phyloP scores from a whole-genome alignment of 2,329 filamentous ascomycete species.

The Orbilia blumenaviensis region DNA sequence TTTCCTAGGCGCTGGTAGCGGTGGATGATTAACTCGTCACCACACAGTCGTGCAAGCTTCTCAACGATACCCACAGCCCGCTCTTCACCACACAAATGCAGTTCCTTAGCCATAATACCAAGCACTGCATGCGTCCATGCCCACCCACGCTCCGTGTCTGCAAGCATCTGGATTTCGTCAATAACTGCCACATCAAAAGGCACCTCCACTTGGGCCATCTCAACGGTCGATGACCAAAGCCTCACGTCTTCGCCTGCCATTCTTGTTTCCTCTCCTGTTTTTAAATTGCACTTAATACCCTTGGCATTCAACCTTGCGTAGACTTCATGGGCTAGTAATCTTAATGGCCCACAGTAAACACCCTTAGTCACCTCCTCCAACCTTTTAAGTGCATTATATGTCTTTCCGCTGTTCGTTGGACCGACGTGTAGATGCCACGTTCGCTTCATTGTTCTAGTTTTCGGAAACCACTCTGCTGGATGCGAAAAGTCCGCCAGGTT shows the following conservation, averaged over 20 bases:
- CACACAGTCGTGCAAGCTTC: conserved; percentile 78
- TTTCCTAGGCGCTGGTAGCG: conserved; percentile 84
- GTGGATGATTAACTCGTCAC: conserved; percentile 83
- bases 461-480: conserved; percentile 90
- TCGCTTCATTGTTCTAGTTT: conserved; percentile 79
- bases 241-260: conserved; percentile 69
- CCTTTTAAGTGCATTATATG: conserved; percentile 87
- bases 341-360: conserved; percentile 88
- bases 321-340: conserved; percentile 92
- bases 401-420: conserved; percentile 97
- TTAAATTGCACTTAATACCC: conserved; percentile 77
- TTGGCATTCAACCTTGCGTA: conserved; percentile 84
- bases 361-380: conserved; percentile 79
- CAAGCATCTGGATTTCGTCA: conserved; percentile 99
- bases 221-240: conserved; percentile 89
- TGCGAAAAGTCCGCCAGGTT: conserved; percentile 41
- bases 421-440: conserved; percentile 93
- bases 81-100: conserved; percentile 93
- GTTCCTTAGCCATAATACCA: conserved; percentile 83
- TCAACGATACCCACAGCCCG: conserved; percentile 81
- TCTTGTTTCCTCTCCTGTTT: conserved; percentile 91
- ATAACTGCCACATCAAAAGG: conserved; percentile 89
- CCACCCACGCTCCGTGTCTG: conserved; percentile 80
- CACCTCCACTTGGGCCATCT: conserved; percentile 76
- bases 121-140: conserved; percentile 93